Percentiles rank a stretch among this genome's conserved stretches.
These are phyloP conservation scores for Rhodomyrtus tomentosa DNA, from an alignment of 345 rosid genomes.

Conservation along the genomic window DNA sequence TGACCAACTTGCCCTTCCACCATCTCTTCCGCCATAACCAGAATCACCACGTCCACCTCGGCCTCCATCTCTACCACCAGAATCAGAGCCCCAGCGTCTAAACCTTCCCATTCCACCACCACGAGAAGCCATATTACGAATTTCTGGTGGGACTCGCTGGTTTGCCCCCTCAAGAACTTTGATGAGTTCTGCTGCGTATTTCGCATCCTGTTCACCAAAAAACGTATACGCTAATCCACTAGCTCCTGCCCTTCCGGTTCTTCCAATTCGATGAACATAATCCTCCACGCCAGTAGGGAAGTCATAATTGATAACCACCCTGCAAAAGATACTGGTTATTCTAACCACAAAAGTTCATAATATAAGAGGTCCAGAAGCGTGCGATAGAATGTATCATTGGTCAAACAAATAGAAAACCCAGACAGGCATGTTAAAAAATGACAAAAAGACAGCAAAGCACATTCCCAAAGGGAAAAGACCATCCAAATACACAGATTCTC, in stretches of 20 bases:
- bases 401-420: neutral
- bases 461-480: neutral
- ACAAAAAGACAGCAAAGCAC: neutral
- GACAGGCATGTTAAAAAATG: neutral
- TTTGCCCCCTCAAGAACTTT: conserved; percentile 90
- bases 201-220: conserved; percentile 84
- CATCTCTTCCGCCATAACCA: conserved; percentile 43
- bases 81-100: conserved; percentile 66
- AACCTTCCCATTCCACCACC: conserved; percentile 64
- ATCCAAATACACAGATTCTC: neutral
- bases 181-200: conserved; percentile 76
- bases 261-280: conserved; percentile 95
- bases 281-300: conserved; percentile 98
- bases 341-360: neutral
- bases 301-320: conserved; percentile 93
- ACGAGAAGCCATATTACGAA: conserved; percentile 80
- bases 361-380: neutral
- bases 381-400: neutral
- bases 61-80: conserved; percentile 62
- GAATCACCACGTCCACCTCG: conserved; percentile 34
- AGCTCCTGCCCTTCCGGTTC: conserved; percentile 99
- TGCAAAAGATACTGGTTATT: conserved; percentile 5
- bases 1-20: conserved; percentile 39
- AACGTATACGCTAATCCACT: conserved; percentile 82
- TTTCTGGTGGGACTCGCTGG: conserved; percentile 76